phyloP scores from a whole-genome alignment of 225 moss, liverwort and hornwort genomes.

The Polytrichum commune region DNA sequence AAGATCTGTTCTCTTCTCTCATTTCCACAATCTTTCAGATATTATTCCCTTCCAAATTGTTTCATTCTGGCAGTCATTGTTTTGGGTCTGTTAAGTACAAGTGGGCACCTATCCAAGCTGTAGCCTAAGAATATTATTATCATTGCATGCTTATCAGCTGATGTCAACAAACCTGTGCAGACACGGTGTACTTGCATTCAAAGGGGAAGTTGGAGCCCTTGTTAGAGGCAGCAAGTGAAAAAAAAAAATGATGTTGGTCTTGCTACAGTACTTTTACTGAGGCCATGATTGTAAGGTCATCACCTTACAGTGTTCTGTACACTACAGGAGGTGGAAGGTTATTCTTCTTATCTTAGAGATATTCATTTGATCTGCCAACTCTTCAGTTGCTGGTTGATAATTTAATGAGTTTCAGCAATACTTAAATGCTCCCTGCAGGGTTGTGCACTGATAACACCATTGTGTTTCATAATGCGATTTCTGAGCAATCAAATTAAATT shows the following conservation, averaged over 20 bases:
- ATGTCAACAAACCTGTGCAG: constrained; percentile 16
- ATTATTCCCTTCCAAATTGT: not conserved
- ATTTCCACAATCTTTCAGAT: not conserved
- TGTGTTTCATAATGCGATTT: too few relatives aligned
- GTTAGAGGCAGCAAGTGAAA: constrained; percentile 51
- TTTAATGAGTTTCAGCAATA: too few relatives aligned
- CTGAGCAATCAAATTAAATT: too few relatives aligned
- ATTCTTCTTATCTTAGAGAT: too few relatives aligned
- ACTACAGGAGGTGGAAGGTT: not conserved
- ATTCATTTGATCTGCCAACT: too few relatives aligned
- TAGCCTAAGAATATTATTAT: too few relatives aligned
- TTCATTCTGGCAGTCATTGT: not conserved
- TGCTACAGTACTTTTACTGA: not conserved
- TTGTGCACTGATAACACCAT: too few relatives aligned
- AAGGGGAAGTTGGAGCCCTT: constrained; percentile 40
- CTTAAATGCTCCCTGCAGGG: too few relatives aligned
- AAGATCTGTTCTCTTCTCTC: constrained; percentile 1
- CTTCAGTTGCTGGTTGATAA: too few relatives aligned
- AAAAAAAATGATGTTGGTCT: constrained; percentile 19
- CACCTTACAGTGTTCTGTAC: not conserved
- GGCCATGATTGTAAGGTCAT: not conserved
- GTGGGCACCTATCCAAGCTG: too few relatives aligned
- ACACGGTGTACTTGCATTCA: constrained; percentile 45
- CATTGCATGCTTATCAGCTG: not conserved
- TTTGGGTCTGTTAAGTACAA: too few relatives aligned